A percentile compares a stretch with the other conserved stretches of the same genome.
Conservation (phyloP, 2,329 filamentous ascomycete species). For the Fusarium agapanthi region DNA sequence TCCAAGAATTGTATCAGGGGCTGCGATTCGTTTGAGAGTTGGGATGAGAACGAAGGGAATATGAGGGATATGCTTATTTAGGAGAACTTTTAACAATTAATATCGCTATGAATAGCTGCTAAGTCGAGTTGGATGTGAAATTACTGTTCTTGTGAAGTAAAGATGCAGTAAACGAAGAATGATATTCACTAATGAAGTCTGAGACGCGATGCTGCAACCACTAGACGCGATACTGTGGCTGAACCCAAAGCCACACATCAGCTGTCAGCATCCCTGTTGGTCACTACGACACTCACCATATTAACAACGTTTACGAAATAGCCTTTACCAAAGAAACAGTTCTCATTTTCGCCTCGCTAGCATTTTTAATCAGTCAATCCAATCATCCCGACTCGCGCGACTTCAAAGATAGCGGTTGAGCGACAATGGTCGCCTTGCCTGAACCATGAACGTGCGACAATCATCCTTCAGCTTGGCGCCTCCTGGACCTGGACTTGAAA, state of each 20-base stretch:
- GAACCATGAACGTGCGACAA: slow-evolving; percentile 61
- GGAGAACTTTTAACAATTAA: background rate
- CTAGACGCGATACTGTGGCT: slow-evolving; percentile 43
- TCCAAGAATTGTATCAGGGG: background rate
- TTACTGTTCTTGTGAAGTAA: background rate
- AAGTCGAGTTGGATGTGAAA: background rate
- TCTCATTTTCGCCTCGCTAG: background rate
- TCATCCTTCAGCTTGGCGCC: slow-evolving; percentile 56
- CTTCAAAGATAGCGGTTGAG: slow-evolving; percentile 14
- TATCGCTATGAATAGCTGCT: background rate
- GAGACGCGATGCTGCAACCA: slow-evolving; percentile 41
- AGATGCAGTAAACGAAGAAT: slow-evolving; percentile 4
- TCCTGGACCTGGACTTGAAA: slow-evolving; percentile 51
- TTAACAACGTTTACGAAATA: slow-evolving; percentile 13
- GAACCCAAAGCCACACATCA: slow-evolving; percentile 36
- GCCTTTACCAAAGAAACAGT: background rate
- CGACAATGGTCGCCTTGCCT: slow-evolving; percentile 51
- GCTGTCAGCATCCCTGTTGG: slow-evolving; percentile 23
- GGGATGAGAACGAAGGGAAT: background rate
- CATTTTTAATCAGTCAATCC: background rate
- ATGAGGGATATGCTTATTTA: too few relatives aligned
- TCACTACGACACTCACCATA: slow-evolving; percentile 21
- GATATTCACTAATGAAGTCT: background rate
- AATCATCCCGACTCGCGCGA: background rate
- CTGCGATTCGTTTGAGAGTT: background rate